Base-by-base conservation (phyloP, 2,329 filamentous ascomycete species). In the Alternaria sp. region DNA sequence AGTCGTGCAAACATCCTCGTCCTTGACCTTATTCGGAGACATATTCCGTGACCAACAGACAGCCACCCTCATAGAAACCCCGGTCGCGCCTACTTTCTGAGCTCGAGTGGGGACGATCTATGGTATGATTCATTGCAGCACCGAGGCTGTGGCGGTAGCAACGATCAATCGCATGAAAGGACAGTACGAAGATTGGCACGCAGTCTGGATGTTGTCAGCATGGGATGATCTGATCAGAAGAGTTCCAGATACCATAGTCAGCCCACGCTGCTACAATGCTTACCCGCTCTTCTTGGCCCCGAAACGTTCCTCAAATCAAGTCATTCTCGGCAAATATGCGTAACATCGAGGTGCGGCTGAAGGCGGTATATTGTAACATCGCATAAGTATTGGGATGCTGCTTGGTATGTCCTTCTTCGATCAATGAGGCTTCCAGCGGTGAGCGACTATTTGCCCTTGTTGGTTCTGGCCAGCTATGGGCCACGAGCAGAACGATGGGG, bases 71-170 rank as follows among this genome's bases (percentile, higher is more conserved):
- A 11, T 14, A 12, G 18, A 7, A 3, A 7, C 24, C 18, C 12
- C 4, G 7, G 12, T 11, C 5, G 18, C 11, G 18, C 4, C 39
- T 41, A 0, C 0, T 11, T 1, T 3, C 38, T 6, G 11, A 22
- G 8, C 5, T 14, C 18, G 16, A 0, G 18, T 16, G 5, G 22
- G 0, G 12, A 16, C 12, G 0, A 26, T 1, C 0, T 3, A 11
- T 43, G 22, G 12, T 16, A 9, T 26, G 6, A 0, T 0, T 11
- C 22, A 16, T 12, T 30, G 1, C 8, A 11, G 11, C 28, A 12
- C 7, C 28, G 28, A 30, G 28, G 9, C 4, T 30, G 28, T 30
- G 9, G 28, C 28, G 28, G 28, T 11, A 2, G 11, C 1, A 30
- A 30, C 0, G 28, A 30, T 3, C 1, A 30, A 5, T 4, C 11